Percentiles rank a stretch among this genome's conserved stretches.
These are phyloP conservation scores for Cladosporium sp. DNA, from an alignment of 2,329 filamentous ascomycete species.

Conservation along the genomic window DNA sequence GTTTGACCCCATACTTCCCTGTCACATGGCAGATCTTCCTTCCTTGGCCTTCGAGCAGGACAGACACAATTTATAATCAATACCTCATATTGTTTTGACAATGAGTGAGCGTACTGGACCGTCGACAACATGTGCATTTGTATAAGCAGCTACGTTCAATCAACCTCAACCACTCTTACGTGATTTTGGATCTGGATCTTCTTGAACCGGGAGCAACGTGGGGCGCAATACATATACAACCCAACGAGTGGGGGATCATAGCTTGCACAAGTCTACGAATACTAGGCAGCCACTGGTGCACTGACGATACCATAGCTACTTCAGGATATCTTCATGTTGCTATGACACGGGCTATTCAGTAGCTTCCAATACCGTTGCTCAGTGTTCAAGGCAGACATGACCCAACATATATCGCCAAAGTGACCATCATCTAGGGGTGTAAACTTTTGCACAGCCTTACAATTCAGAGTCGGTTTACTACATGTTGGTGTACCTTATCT, in stretches of 20 bases:
- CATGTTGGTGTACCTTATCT: no score
- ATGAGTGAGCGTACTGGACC: not conserved
- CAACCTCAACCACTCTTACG: not conserved
- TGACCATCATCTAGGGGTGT: not conserved
- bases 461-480: not conserved
- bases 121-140: not conserved
- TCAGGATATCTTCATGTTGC: not conserved
- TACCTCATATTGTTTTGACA: not conserved
- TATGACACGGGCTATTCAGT: not conserved
- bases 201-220: not conserved
- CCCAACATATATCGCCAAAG: not conserved
- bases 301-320: not conserved
- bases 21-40: conserved; percentile 3
- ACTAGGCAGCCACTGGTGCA: not conserved
- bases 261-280: not conserved
- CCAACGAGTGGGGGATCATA: not conserved
- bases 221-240: not conserved
- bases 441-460: not conserved
- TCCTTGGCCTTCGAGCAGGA: not conserved
- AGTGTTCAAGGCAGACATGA: not conserved
- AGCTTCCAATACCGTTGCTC: not conserved
- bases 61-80: not conserved
- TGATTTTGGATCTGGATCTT: not conserved
- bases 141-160: not conserved
- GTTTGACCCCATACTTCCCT: not conserved